Percentiles rank a stretch among this genome's conserved stretches.
Evolutionary conservation across 1,284 basidiomycete species (phyloP).

Genomic region (Pseudozyma sp.): DNA sequence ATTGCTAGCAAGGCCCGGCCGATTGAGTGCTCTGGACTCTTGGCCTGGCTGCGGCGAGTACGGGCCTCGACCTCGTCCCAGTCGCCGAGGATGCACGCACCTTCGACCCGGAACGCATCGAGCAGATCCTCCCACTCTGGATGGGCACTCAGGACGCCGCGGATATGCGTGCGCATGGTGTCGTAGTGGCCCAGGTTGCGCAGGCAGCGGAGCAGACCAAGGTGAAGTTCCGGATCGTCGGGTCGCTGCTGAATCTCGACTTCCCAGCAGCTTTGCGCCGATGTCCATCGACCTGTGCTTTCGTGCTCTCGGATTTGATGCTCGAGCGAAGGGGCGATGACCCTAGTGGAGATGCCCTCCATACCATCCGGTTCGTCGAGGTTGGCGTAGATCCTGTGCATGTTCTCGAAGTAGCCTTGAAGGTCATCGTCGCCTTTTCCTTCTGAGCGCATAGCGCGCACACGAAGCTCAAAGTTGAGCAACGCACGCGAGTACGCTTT

Average conservation of each 20-base stretch:
- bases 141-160: slow-evolving; percentile 86
- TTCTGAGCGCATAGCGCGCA: slow-evolving; percentile 60
- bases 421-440: slow-evolving; percentile 56
- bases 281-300: slow-evolving; percentile 95
- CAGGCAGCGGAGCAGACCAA: slow-evolving; percentile 90
- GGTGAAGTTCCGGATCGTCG: slow-evolving; percentile 86
- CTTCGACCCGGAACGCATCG: slow-evolving; percentile 88
- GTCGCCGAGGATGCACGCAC: slow-evolving; percentile 93
- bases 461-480: slow-evolving; percentile 87
- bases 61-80: slow-evolving; percentile 75
- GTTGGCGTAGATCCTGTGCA: slow-evolving; percentile 95
- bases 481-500: slow-evolving; percentile 92
- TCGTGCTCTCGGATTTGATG: slow-evolving; percentile 99
- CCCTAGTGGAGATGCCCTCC: slow-evolving; percentile 93
- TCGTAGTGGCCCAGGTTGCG: slow-evolving; percentile 98
- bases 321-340: slow-evolving; percentile 89
- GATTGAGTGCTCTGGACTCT: slow-evolving; percentile 77
- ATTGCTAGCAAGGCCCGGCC: slow-evolving; percentile 86
- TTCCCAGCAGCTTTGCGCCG: slow-evolving; percentile 99
- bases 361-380: slow-evolving; percentile 99
- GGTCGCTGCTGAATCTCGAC: slow-evolving; percentile 91
- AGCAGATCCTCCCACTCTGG: slow-evolving; percentile 85
- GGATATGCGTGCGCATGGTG: slow-evolving; percentile 92
- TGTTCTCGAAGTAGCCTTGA: slow-evolving; percentile 84
- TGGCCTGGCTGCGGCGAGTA: slow-evolving; percentile 71